Evolutionary conservation across 2,329 filamentous ascomycete species (phyloP), one percentile per base, ranked within the genome.

Genomic region (Cladosporium velox): DNA sequence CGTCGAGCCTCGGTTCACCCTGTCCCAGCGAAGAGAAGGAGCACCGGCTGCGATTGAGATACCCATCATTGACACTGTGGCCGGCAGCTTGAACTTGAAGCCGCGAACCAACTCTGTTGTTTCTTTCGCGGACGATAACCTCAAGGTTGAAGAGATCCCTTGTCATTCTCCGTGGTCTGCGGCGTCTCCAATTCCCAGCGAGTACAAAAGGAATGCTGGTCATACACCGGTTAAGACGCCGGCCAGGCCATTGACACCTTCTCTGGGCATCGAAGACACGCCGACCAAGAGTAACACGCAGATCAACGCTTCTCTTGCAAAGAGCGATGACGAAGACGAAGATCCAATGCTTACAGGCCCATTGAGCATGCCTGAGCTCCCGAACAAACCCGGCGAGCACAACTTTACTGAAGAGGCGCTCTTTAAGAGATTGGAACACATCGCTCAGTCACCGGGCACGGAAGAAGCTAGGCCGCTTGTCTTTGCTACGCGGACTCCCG

Each of bases 321-420:
- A 69, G 47, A 70, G 67, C 54, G 72, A 71, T 34, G 72, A 72
- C 49, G 70, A 72, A 14, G 75, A 77, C 8, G 75, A 77, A 34
- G 76, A 77, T 51, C 62, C 67, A 4, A 68, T 67, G 1, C 60
- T 78, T n/a, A 76, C 68, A 30, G 76, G 76, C 5, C 76, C 76
- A 32, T 57, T 78, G 55, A 74, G 74, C 60, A 73, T 78, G 71
- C 76, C 76, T 1, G 75, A 76, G 55, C 68, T 78, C 35, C 76
- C 76, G 1, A 70, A 74, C 59, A 65, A 70, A 26, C 75, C 76
- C 1, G 70, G 72, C n/a, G 72, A 72, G 24, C 70, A 70, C 18
- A 77, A 77, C 67, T 77, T 78, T 67, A 77, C 76, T 3, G 66
- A 77, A 41, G 76, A 78, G 32, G 72, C 72, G 44, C 68, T 78